Evolutionary conservation across 2,329 filamentous ascomycete genomes (phyloP).

Genomic region (Triangularia verruculosa): DNA sequence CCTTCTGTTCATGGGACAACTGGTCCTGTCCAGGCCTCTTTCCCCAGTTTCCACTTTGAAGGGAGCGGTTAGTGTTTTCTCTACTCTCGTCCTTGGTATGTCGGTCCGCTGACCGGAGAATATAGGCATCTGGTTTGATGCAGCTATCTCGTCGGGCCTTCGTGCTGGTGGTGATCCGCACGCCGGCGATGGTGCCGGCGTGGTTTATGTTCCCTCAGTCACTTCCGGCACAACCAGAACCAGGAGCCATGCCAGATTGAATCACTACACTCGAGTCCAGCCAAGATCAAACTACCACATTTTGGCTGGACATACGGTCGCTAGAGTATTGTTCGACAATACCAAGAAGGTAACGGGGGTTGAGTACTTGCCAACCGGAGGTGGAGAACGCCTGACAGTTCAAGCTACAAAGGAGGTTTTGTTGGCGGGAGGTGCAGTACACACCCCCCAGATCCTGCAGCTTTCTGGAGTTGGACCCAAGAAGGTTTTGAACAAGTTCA

Average conservation of each 20-base stretch:
- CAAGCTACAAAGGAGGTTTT: conserved; percentile 38
- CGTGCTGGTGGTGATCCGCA: background rate
- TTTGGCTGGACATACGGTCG: conserved; percentile 43
- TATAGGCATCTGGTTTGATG: background rate
- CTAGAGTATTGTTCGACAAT: conserved; percentile 50
- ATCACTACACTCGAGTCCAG: conserved; percentile 31
- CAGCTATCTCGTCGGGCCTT: conserved; percentile 3
- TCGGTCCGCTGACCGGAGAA: background rate
- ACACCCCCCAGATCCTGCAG: conserved; percentile 46
- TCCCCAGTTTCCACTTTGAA: conserved; percentile 17
- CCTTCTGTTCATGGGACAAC: background rate
- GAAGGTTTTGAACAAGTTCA: conserved; percentile 35
- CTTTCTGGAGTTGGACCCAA: conserved; percentile 47
- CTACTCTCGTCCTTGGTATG: background rate
- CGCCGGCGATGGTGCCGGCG: background rate
- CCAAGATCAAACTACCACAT: conserved; percentile 58
- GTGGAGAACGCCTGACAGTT: conserved; percentile 7
- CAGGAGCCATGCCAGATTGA: conserved; percentile 28
- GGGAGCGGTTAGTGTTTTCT: conserved; percentile 14
- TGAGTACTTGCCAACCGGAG: conserved; percentile 49
- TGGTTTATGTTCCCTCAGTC: conserved; percentile 4
- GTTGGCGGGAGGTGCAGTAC: conserved; percentile 39
- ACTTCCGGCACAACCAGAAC: conserved; percentile 14
- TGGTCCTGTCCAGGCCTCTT: conserved; percentile 17
- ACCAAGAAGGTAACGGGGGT: conserved; percentile 55